Percentiles rank a stretch among this genome's conserved stretches.
phyloP scores from a whole-genome alignment of 2,329 filamentous ascomycete genomes.

The Nigrograna mackinnonii region DNA sequence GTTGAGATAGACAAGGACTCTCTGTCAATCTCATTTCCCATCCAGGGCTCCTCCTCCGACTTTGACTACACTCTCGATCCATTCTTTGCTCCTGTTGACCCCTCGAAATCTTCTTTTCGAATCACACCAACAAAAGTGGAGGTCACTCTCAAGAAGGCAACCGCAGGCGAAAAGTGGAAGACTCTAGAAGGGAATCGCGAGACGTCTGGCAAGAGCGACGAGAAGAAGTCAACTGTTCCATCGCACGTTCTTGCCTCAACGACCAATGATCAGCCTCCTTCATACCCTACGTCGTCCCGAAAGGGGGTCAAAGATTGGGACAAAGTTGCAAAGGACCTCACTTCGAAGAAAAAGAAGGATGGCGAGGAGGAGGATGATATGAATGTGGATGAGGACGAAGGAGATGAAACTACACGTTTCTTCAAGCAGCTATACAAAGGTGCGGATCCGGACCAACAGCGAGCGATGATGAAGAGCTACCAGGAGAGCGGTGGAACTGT shows the following conservation, averaged over 20 bases:
- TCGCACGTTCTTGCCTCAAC: constrained; percentile 21
- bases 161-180: constrained; percentile 69
- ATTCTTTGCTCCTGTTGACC: constrained; percentile 68
- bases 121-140: constrained; percentile 82
- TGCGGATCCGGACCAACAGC: constrained; percentile 76
- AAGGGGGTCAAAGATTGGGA: constrained; percentile 92
- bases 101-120: constrained; percentile 61
- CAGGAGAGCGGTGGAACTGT: constrained; percentile 91
- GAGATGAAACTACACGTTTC: constrained; percentile 74
- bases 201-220: constrained; percentile 7
- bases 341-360: constrained; percentile 20
- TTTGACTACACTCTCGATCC: constrained; percentile 68
- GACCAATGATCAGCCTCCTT: constrained; percentile 48
- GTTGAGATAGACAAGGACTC: constrained; percentile 56
- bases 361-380: constrained; percentile 29
- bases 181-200: constrained; percentile 52
- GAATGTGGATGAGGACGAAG: constrained; percentile 57
- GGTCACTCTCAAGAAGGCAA: constrained; percentile 70
- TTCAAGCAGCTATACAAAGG: constrained; percentile 88
- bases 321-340: constrained; percentile 63
- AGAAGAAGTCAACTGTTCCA: constrained; percentile 16
- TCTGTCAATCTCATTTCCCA: constrained; percentile 63
- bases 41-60: constrained; percentile 51
- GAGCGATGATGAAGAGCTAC: constrained; percentile 98
- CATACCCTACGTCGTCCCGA: constrained; percentile 86